A percentile compares a stretch with the other conserved stretches of the same genome.
phyloP scores from a whole-genome alignment of 75 land plant species.

The Pinus taeda region DNA sequence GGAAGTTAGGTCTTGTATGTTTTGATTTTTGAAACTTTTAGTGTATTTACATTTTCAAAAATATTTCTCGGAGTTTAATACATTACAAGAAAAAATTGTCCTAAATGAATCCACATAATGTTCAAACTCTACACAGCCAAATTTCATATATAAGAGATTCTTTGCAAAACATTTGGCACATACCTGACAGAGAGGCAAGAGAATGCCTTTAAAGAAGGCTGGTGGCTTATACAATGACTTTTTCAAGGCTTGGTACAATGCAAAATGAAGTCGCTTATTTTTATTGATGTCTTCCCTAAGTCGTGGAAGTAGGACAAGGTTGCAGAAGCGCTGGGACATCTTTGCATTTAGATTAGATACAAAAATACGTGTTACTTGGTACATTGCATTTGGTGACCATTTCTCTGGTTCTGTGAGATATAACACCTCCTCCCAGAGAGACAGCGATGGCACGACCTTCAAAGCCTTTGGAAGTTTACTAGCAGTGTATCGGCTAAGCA shows the following conservation, averaged over 20 bases:
- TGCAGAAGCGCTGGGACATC: constrained; percentile 86
- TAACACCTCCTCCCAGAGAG: constrained; percentile 81
- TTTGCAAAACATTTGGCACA: not conserved
- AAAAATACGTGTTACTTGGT: constrained; percentile 89
- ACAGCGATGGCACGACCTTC: constrained; percentile 71
- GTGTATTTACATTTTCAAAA: too few species aligned
- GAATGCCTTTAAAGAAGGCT: constrained; percentile 86
- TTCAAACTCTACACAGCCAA: too few species aligned
- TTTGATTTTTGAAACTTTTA: not conserved
- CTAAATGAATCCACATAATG: not conserved
- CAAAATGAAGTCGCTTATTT: constrained; percentile 85
- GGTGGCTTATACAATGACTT: constrained; percentile 89
- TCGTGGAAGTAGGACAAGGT: constrained; percentile 80
- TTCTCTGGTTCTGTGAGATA: constrained; percentile 93
- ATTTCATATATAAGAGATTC: not conserved
- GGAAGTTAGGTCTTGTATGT: not conserved
- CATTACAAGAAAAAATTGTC: not conserved
- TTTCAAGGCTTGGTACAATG: constrained; percentile 81
- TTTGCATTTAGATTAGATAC: constrained; percentile 78
- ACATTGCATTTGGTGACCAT: constrained; percentile 95
- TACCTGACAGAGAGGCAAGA: constrained; percentile 93
- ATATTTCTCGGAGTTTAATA: not conserved
- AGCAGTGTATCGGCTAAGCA: constrained; percentile 68
- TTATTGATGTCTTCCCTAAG: constrained; percentile 82
- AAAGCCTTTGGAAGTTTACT: constrained; percentile 92